These are phyloP conservation scores for Colletotrichum gloeosporioides DNA, from an alignment of 2,329 filamentous ascomycete genomes.

Conservation along the genomic window DNA sequence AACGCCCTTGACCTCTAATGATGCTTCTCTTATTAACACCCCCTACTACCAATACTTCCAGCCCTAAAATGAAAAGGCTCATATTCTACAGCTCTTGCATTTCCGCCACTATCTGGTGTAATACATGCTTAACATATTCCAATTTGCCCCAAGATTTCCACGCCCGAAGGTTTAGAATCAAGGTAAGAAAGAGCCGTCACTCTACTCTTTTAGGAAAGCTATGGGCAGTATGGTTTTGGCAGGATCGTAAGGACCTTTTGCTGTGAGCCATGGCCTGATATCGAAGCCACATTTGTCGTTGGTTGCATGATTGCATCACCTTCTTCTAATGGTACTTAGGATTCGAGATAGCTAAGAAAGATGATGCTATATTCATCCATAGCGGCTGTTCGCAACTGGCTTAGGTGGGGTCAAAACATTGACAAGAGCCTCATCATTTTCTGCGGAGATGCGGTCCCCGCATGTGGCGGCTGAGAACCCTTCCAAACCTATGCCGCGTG, in stretches of 20 bases:
- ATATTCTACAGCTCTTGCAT: neutral
- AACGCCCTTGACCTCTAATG: neutral
- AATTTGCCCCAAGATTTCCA: neutral
- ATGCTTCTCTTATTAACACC: neutral
- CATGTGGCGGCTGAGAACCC: neutral
- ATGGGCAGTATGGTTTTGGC: neutral
- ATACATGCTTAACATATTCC: neutral
- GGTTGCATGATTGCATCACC: neutral
- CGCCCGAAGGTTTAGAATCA: fast-evolving
- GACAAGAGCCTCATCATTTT: neutral
- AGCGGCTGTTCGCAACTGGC: neutral
- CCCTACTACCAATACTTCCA: neutral
- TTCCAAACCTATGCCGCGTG: neutral
- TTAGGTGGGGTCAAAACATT: neutral
- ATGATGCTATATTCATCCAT: neutral
- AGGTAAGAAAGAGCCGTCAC: neutral
- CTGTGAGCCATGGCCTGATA: neutral
- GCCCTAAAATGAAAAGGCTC: neutral
- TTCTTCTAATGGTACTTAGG: neutral
- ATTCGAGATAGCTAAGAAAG: neutral
- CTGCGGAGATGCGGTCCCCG: neutral
- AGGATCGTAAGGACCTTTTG: neutral
- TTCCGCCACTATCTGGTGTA: no score
- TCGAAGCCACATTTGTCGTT: neutral
- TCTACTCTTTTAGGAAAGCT: neutral